Conservation (phyloP, 257 asterid species). For the Lycium ferocissimum region DNA sequence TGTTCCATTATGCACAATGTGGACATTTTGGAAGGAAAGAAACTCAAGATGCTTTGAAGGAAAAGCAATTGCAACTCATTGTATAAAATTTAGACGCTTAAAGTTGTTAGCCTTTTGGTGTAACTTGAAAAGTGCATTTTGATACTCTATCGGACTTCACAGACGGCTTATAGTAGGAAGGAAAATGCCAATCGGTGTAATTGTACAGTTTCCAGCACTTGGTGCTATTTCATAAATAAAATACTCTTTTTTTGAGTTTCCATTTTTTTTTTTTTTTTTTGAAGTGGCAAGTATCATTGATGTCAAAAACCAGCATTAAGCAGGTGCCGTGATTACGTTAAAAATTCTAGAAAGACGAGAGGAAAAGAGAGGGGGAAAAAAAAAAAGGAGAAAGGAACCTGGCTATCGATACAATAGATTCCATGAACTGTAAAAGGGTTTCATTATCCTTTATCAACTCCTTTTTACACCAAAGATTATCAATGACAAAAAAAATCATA, state of each 20-base stretch:
- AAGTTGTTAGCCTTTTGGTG: neutral
- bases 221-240: neutral
- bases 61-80: conserved; percentile 7
- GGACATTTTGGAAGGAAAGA: conserved; percentile 1
- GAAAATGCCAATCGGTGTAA: neutral
- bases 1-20: conserved; percentile 11
- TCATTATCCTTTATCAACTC: no score
- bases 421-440: no score
- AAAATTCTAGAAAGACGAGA: neutral
- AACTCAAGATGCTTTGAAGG: neutral
- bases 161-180: conserved; percentile 16
- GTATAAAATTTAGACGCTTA: neutral
- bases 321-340: neutral
- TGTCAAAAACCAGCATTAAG: conserved; percentile 1
- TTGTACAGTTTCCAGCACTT: conserved; percentile 11
- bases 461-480: no score
- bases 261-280: neutral
- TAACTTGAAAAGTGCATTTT: neutral
- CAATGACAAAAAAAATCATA: neutral
- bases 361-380: no score
- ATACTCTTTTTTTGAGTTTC: neutral
- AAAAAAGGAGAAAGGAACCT: no score
- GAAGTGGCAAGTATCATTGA: neutral
- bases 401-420: no score
- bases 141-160: neutral